Evolutionary conservation across 2,329 filamentous ascomycete genomes (phyloP), one percentile per base, ranked within the genome.

Genomic region (Aspergillus sp.): DNA sequence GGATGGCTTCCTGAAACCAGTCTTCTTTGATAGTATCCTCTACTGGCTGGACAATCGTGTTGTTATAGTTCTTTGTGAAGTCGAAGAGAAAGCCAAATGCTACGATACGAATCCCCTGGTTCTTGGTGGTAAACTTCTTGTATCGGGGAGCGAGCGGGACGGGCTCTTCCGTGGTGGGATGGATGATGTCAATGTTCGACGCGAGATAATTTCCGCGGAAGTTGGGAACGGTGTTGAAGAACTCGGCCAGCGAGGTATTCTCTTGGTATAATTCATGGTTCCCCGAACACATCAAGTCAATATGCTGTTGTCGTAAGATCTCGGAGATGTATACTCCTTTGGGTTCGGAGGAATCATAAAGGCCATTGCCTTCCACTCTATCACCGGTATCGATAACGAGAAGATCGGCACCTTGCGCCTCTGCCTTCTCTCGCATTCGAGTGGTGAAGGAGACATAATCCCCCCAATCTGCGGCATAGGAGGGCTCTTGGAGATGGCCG

Each of bases 321-420:
- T 93, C 88, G 66, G 90, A 93, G 1, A 90, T 90, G 69, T 91
- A 96, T 65, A 86, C 81, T 19, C 94, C 94, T 67, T 95, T 95
- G 8, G 94, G 94, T 24, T 81, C 78, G 0, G 91, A 96, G 4
- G 86, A 88, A 68, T 97, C 94, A 72, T 96, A 97, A 3, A 99
- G 82, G 1, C 93, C 94, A 67, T 96, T 97, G 33, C 93, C 91
- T 71, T 97, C 94, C 62, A 96, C 83, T 6, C 93, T 83, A 66
- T 97, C 94, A 54, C 94, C 94, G 0, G 92, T 96, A 69, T 99
- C 94, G 57, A 99, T 78, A n/a, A 99, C 77, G n/a, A 99, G 76
- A 14, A 99, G 77, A 68, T 99, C 94, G 24, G 83, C 83, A 42
- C 90, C 91, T 49, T 86, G 80, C 1, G 84, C 82, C 65, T 96